A percentile compares a stretch with the other conserved stretches of the same genome.
Conservation (phyloP, 2,329 filamentous ascomycete genomes). For the Colletotrichum somersetense region DNA sequence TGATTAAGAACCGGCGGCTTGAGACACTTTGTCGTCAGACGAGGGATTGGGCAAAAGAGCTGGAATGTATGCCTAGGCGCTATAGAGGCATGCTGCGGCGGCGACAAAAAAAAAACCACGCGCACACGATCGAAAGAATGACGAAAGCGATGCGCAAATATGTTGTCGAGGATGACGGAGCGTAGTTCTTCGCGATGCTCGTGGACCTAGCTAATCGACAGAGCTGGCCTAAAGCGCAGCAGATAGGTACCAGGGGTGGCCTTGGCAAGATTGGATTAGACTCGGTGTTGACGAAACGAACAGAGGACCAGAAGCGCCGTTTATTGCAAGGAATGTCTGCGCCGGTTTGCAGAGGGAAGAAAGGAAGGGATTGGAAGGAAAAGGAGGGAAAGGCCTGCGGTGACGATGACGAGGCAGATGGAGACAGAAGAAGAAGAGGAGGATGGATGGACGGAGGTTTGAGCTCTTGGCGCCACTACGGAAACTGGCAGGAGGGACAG, state of each 20-base stretch:
- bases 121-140: constrained; percentile 20
- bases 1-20: constrained; percentile 9
- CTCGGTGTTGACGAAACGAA: constrained; percentile 16
- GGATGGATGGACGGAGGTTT: not conserved
- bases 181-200: constrained; percentile 6
- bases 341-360: constrained; percentile 3
- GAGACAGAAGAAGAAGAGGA: constrained; percentile 7
- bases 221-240: constrained; percentile 9
- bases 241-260: constrained; percentile 4
- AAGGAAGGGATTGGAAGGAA: constrained; percentile 12
- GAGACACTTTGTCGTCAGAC: constrained; percentile 13
- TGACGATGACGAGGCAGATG: not conserved
- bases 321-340: not conserved
- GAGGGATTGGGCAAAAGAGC: constrained; percentile 10
- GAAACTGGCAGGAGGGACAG: constrained; percentile 9
- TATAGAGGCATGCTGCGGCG: constrained; percentile 39
- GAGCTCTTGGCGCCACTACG: not conserved
- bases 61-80: constrained; percentile 26
- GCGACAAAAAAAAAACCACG: constrained; percentile 10
- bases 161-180: constrained; percentile 9
- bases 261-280: constrained; percentile 40
- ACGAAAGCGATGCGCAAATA: constrained; percentile 18
- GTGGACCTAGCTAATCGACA: constrained; percentile 25
- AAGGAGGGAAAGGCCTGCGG: constrained; percentile 6
- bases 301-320: not conserved